Base-by-base conservation (phyloP, 2,329 filamentous ascomycete species). In the Ramularia endophylla region DNA sequence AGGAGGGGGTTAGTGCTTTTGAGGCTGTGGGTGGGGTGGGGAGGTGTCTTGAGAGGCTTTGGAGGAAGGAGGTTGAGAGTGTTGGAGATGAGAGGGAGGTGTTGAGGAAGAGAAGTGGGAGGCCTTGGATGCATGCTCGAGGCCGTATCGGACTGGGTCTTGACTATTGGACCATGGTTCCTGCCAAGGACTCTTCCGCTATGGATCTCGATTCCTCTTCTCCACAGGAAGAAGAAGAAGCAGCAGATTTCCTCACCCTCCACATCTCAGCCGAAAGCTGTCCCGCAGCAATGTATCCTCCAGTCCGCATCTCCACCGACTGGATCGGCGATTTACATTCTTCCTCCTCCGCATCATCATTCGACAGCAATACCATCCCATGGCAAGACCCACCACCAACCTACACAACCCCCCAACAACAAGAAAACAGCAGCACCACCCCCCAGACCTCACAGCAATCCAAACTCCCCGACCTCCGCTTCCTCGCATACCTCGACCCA, bases 11-110 rank as follows among this genome's bases (percentile, higher is more conserved):
- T 6, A 86, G 86, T 53, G 85, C 85, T 60, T 84, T 86, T 58
- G 83, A 87, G 58, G 86, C 86, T 0, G 70, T 90, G 32, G 79
- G 78, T 3, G 85, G 85, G 3, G 70, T 94, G 5, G 86, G 83
- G 60, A 75, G 75, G 42, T 85, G 83, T 55, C 66, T 92, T 45
- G 70, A 74, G 44, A 80, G 73, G 52, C 66, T 94, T n/a, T 79
- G 85, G 55, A 70, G 78, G 33, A 83, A 85, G 70, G 85, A 92
- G 57, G 66, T 81, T 46, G 70, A 75, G 41, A 74, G 70, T 47
- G 60, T 52, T 8, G 69, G 73, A 43, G 28, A 32, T 32, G 70
- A 72, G 31, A 65, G 72, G n/a, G 65, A 74, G 37, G 80, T 78
- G 34, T 74, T 87, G 62, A 87, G 83, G 58, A 77, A 76, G 42